Percentiles rank a stretch among this genome's conserved stretches.
Evolutionary conservation across 208 protist species (phyloP).

Genomic region (Trypanosoma caninum): DNA sequence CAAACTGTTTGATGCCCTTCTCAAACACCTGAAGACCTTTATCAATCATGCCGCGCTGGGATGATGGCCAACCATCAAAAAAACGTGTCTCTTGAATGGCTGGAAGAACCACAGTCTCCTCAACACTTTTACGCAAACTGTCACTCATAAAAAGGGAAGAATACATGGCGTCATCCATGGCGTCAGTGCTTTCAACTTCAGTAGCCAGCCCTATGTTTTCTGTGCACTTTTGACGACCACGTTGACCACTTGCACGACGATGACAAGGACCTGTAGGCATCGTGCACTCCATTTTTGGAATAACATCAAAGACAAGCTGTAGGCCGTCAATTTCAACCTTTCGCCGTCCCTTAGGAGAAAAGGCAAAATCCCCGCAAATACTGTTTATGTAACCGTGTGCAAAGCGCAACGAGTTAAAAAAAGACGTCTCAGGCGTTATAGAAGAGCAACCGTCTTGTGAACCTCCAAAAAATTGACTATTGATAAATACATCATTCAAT

Average conservation of each 20-base stretch:
- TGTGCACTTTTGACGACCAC: background rate
- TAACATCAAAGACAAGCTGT: slow-evolving; percentile 30
- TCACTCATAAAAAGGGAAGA: slow-evolving; percentile 27
- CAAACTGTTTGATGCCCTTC: slow-evolving; percentile 21
- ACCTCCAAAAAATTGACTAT: slow-evolving; percentile 12
- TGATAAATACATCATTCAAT: slow-evolving; percentile 27
- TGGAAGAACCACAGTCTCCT: slow-evolving; percentile 16
- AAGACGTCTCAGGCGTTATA: too few species aligned
- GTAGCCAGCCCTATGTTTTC: background rate
- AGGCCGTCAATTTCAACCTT: slow-evolving; percentile 25
- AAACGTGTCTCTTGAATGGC: background rate
- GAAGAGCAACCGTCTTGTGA: background rate
- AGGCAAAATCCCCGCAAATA: slow-evolving; percentile 13
- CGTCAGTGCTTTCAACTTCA: background rate
- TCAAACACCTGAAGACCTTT: slow-evolving; percentile 23
- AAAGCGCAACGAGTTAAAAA: slow-evolving; percentile 1
- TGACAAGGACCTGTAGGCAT: slow-evolving; percentile 1
- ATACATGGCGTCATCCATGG: slow-evolving; percentile 18
- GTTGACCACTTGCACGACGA: background rate
- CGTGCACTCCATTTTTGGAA: slow-evolving; percentile 16
- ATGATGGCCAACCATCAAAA: background rate
- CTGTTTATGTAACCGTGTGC: slow-evolving; percentile 19
- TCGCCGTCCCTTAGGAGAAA: slow-evolving; percentile 16
- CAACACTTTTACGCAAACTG: slow-evolving; percentile 8
- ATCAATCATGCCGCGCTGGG: slow-evolving; percentile 9